Evolutionary conservation across 2,329 filamentous ascomycete genomes (phyloP).

Genomic region (Ophiostoma pallidulum): DNA sequence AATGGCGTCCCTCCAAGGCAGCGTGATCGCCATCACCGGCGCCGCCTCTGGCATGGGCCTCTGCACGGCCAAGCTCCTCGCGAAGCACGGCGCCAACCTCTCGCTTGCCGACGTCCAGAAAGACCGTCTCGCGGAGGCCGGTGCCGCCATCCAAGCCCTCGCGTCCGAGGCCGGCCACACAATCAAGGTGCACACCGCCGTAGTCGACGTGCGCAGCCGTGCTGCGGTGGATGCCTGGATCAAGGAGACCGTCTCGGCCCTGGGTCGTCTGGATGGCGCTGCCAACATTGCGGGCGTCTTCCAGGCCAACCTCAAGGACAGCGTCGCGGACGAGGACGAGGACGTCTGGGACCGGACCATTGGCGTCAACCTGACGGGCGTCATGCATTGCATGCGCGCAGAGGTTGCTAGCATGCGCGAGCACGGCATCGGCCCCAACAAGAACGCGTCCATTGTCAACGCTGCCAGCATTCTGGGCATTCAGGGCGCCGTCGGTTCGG

Average conservation of each 20-base stretch:
- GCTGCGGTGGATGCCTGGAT: constrained; percentile 43
- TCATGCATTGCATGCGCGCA: constrained; percentile 40
- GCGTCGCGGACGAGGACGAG: constrained; percentile 35
- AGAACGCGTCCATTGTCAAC: constrained; percentile 17
- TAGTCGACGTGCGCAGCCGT: constrained; percentile 9
- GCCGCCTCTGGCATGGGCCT: constrained; percentile 37
- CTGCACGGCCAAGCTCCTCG: constrained; percentile 33
- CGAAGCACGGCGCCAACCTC: constrained; percentile 31
- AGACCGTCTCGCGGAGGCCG: constrained; percentile 21
- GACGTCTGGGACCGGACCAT: constrained; percentile 41
- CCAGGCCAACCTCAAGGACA: constrained; percentile 30
- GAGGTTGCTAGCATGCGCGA: constrained; percentile 13
- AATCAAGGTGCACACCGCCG: background rate
- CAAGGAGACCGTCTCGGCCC: constrained; percentile 33
- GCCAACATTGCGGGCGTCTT: constrained; percentile 46
- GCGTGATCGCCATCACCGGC: constrained; percentile 13
- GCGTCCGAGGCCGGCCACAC: constrained; percentile 6
- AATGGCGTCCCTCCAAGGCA: constrained; percentile 5
- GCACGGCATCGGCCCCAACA: constrained; percentile 3
- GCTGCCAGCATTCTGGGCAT: constrained; percentile 14
- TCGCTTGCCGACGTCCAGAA: constrained; percentile 36
- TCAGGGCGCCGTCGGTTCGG: constrained; percentile 25
- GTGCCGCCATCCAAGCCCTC: background rate
- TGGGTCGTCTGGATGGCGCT: constrained; percentile 44
- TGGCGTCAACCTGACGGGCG: constrained; percentile 40